Conservation (phyloP, 2,329 filamentous ascomycete species). For the Colletotrichum chlorophyti region DNA sequence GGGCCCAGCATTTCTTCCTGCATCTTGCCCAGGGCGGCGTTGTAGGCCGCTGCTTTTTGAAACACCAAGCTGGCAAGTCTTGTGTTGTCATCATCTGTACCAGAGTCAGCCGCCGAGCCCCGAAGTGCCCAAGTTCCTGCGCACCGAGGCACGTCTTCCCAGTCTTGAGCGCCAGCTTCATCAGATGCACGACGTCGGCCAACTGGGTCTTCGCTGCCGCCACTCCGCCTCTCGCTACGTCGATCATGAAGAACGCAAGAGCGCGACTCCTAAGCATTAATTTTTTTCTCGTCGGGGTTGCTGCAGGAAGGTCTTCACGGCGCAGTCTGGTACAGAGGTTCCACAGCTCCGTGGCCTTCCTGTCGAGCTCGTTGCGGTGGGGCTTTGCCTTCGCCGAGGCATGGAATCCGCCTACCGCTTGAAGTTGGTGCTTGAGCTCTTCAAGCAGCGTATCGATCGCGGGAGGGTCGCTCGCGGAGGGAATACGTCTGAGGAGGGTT, state of each 20-base stretch:
- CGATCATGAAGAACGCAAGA: slow-evolving; percentile 73
- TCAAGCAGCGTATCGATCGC: slow-evolving; percentile 35
- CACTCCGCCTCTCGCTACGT: slow-evolving; percentile 53
- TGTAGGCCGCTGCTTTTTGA: slow-evolving; percentile 67
- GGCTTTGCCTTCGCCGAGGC: neutral
- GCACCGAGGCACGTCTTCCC: slow-evolving; percentile 68
- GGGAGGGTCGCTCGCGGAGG: slow-evolving; percentile 27
- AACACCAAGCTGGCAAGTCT: slow-evolving; percentile 67
- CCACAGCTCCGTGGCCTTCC: slow-evolving; percentile 66
- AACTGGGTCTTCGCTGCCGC: slow-evolving; percentile 30
- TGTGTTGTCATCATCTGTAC: slow-evolving; percentile 57
- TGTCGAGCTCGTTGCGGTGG: slow-evolving; percentile 54
- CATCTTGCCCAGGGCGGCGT: slow-evolving; percentile 45
- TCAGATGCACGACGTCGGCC: slow-evolving; percentile 59
- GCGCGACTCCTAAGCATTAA: slow-evolving; percentile 50
- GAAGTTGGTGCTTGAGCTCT: slow-evolving; percentile 34
- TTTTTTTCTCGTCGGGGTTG: slow-evolving; percentile 33
- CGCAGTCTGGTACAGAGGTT: slow-evolving; percentile 66
- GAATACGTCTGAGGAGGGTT: slow-evolving; percentile 14
- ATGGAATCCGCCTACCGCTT: neutral
- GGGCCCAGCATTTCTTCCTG: slow-evolving; percentile 32
- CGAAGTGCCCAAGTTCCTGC: slow-evolving; percentile 31
- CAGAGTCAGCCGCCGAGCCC: slow-evolving; percentile 14
- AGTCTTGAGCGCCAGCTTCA: slow-evolving; percentile 73
- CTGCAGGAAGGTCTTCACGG: slow-evolving; percentile 38